Evolutionary conservation across 371 early-diverging fungal genomes (phyloP).

Genomic region (Zychaea mexicana): DNA sequence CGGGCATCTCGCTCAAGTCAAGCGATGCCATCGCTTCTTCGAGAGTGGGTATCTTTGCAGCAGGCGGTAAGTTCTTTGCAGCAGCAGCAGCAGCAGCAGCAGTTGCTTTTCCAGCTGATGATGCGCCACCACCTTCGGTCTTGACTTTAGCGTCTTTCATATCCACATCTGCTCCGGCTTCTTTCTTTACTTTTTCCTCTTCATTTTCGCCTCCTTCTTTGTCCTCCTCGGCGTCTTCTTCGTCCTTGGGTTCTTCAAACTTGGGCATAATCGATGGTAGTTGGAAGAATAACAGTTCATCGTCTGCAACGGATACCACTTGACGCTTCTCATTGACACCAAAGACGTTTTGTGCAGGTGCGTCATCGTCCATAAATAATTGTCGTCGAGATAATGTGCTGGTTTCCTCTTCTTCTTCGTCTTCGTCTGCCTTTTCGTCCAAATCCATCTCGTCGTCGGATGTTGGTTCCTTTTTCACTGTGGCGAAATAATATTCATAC

Average conservation of each 20-base stretch:
- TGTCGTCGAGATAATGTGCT: conserved; percentile 3
- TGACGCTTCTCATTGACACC: conserved; percentile 30
- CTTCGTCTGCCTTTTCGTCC: conserved; percentile 9
- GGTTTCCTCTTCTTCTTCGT: conserved; percentile 17
- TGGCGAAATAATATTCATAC: not conserved
- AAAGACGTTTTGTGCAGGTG: conserved; percentile 48
- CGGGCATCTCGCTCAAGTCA: conserved; percentile 38
- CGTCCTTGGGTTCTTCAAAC: conserved; percentile 35
- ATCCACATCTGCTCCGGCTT: conserved; percentile 37
- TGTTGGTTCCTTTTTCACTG: conserved; percentile 17
- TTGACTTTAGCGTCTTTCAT: conserved; percentile 34
- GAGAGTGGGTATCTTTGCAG: conserved; percentile 42
- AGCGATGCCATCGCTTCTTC: conserved; percentile 36
- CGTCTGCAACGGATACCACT: conserved; percentile 45
- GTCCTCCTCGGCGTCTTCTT: not conserved
- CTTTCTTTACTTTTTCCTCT: conserved; percentile 28
- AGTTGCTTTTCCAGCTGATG: conserved; percentile 5
- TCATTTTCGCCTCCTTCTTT: conserved; percentile 22
- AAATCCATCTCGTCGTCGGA: conserved; percentile 3
- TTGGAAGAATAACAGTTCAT: conserved; percentile 45
- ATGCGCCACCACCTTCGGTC: conserved; percentile 31
- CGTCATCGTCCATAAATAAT: conserved; percentile 43
- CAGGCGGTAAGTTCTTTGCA: conserved; percentile 49
- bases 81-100: too few species aligned
- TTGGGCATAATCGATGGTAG: conserved; percentile 46